Conservation (phyloP, 345 rosid genomes). For the Camelina hispida region DNA sequence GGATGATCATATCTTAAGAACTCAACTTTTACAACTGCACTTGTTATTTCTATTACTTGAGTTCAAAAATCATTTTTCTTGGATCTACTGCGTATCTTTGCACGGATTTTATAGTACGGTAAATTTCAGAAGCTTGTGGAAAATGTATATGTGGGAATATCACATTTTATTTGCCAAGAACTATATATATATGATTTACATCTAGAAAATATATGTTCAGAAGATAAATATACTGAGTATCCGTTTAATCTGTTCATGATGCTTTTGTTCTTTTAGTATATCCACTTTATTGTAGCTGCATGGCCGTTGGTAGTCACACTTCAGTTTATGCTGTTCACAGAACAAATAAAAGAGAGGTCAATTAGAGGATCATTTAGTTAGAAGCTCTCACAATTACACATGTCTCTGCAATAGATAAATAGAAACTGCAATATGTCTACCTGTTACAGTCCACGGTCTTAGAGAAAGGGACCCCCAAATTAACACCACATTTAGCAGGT, state of each 20-base stretch:
- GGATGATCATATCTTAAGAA: not conserved
- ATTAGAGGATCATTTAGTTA: not conserved
- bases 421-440: not conserved
- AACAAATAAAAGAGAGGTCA: not conserved
- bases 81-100: not conserved
- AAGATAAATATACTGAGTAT: slow-evolving; percentile 12
- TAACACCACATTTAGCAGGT: slow-evolving; percentile 41
- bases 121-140: not conserved
- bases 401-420: not conserved
- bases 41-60: not conserved
- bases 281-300: slow-evolving; percentile 31
- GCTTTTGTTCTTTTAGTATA: not conserved
- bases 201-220: not conserved
- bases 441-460: slow-evolving; percentile 40
- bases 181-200: slow-evolving; percentile 37
- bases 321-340: slow-evolving; percentile 37
- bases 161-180: slow-evolving; percentile 32
- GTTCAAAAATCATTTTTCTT: not conserved
- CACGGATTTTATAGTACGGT: not conserved
- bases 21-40: not conserved
- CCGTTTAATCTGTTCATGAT: not conserved
- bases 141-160: not conserved
- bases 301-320: not conserved
- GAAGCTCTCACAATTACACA: not conserved
- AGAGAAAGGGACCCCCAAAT: slow-evolving; percentile 45